These are phyloP conservation scores for Tritrichomonas musculus DNA, from an alignment of 208 protist genomes.

Conservation along the genomic window DNA sequence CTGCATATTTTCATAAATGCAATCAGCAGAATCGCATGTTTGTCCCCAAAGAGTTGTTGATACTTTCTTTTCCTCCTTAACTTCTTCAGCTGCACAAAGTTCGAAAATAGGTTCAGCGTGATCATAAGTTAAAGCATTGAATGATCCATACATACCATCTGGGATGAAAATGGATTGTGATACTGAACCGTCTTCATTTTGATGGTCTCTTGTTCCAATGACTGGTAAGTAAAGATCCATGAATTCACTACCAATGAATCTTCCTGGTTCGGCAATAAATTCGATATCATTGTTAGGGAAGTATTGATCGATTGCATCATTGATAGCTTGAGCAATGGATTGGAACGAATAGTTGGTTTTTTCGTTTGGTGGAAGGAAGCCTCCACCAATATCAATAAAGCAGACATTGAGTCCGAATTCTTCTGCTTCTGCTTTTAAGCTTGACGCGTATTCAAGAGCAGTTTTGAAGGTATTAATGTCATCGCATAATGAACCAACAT, in stretches of 20 bases:
- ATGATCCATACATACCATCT: background rate
- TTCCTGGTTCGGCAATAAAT: background rate
- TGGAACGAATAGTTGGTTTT: background rate
- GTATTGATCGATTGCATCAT: background rate
- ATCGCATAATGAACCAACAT: background rate
- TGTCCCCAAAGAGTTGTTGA: constrained; percentile 19
- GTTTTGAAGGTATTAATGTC: background rate
- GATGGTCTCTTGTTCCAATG: background rate
- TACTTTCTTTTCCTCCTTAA: background rate
- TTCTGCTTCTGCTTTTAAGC: background rate
- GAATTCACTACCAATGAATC: background rate
- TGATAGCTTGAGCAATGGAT: background rate
- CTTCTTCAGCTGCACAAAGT: background rate
- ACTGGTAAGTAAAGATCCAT: background rate
- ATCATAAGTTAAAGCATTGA: background rate
- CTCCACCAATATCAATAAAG: constrained; percentile 22
- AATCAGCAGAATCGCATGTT: constrained; percentile 13
- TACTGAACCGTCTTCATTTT: background rate
- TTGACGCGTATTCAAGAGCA: background rate
- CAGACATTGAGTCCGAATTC: background rate
- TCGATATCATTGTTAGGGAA: background rate
- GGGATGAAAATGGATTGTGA: background rate
- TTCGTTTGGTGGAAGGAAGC: background rate
- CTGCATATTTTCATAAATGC: background rate
- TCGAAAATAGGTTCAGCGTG: background rate